Base-by-base conservation (phyloP, 192 early-diverging fungal genomes). In the Backusella australiensis region DNA sequence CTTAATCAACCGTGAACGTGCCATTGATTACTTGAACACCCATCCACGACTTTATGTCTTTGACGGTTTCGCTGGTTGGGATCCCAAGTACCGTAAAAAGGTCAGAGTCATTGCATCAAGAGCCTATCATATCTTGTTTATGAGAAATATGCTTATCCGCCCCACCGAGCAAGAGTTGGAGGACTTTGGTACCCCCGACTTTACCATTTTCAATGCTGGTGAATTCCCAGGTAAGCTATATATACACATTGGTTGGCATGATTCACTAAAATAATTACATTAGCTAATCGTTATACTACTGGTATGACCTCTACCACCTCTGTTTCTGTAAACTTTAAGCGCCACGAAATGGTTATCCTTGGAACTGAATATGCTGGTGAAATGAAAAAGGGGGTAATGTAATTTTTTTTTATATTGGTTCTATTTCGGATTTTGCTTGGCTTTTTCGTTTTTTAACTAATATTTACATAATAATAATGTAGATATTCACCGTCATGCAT, bases 61-160 rank as follows among this genome's bases (percentile, higher is more conserved):
- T 86, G 97, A 99, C 84, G 97, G 96, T 15, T 99, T 85, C 79
- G 97, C 97, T 66, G 97, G 97, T 19, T 99, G 97, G 97, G 97
- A 99, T 82, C 93, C 96, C 79, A 96, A 96, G 88, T 94, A 98
- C 90, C 91, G 96, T 76, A 95, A 97, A 85, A 99, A 99, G 89
- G 93, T 99, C 67, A 93, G 97, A 70, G 91, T 97, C 17, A 91
- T 99, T 79, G 95, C 94, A 75, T 92, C 96, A 36, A 92, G 96
- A 75, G 96, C 97, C 41, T 98, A 99, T 88, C 96, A 99, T 84
- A 90, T 92, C 34, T 86, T 99, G 75, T 99, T 99, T 85, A 99
- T 99, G 97, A 87, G 90, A 88, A 97, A 99, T 88, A 99, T 99
- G 96, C 88, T 99, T 73, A 97, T 99, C 84, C 92, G 97, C 52